Conservation (phyloP, 2,329 filamentous ascomycete species). For the Orbilia javanica region DNA sequence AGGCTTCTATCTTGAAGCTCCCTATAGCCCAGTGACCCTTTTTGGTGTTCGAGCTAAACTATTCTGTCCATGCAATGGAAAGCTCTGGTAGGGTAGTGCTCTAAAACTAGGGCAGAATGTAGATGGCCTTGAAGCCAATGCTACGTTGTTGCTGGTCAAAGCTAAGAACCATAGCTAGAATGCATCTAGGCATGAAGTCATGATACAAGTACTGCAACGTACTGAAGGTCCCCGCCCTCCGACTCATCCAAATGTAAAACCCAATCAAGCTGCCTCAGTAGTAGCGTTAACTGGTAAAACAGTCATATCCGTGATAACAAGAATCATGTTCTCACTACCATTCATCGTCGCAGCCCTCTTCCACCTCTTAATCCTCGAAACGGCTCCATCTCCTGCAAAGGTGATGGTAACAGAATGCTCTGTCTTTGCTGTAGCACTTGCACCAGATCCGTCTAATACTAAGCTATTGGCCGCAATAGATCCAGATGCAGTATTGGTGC, state of each 20-base stretch:
- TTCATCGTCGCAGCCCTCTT: neutral
- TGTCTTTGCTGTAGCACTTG: neutral
- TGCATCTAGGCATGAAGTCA: neutral
- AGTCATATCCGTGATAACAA: conserved; percentile 28
- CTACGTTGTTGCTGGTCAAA: too few species aligned
- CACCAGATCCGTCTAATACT: neutral
- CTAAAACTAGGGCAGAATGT: neutral
- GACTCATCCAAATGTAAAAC: neutral
- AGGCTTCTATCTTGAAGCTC: neutral
- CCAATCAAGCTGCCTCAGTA: conserved; percentile 1
- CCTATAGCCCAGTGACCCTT: neutral
- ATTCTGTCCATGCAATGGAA: neutral
- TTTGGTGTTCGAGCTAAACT: neutral
- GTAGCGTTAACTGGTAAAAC: conserved; percentile 16
- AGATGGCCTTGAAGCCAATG: neutral
- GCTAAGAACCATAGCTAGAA: neutral
- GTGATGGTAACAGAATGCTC: neutral
- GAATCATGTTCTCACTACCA: neutral
- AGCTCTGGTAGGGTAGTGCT: neutral
- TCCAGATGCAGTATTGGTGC: neutral
- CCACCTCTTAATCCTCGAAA: conserved; percentile 6
- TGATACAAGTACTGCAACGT: neutral
- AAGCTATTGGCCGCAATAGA: conserved; percentile 1
- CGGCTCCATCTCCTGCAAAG: conserved; percentile 3
- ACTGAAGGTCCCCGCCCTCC: neutral